Conservation (phyloP, 2,329 filamentous ascomycete genomes). For the Hymenoscyphus occultus region DNA sequence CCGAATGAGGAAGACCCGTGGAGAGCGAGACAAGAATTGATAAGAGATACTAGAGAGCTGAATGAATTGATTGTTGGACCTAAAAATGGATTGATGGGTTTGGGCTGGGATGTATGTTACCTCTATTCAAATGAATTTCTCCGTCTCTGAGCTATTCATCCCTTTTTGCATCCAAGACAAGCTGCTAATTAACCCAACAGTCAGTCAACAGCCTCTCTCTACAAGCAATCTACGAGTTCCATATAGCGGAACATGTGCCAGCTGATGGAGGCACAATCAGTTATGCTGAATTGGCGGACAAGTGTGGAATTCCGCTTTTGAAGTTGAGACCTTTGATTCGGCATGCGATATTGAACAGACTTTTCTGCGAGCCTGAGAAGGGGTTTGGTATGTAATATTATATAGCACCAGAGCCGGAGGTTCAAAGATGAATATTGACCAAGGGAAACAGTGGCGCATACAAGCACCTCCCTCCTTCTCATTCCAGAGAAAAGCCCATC, state of each 20-base stretch:
- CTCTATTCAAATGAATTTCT: not conserved
- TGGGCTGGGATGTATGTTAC: slow-evolving; percentile 8
- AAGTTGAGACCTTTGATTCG: slow-evolving; percentile 50
- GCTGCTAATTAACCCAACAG: not conserved
- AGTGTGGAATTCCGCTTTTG: slow-evolving; percentile 12
- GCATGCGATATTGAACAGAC: slow-evolving; percentile 53
- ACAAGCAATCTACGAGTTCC: slow-evolving; percentile 17
- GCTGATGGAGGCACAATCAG: slow-evolving; percentile 43
- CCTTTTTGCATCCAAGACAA: not conserved
- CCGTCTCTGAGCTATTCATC: not conserved
- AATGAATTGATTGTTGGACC: slow-evolving; percentile 5
- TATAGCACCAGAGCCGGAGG: not conserved
- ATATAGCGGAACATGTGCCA: slow-evolving; percentile 42
- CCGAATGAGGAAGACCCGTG: not conserved
- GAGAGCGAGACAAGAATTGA: slow-evolving; percentile 1
- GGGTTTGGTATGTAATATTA: slow-evolving; percentile 25
- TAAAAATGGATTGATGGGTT: not conserved
- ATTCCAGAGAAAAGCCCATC: slow-evolving; percentile 31
- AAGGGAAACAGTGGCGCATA: slow-evolving; percentile 39
- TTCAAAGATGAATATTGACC: not conserved
- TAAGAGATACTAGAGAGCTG: slow-evolving; percentile 5
- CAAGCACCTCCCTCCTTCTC: slow-evolving; percentile 39
- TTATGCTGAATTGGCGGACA: slow-evolving; percentile 40
- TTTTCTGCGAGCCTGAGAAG: slow-evolving; percentile 43
- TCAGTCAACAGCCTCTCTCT: slow-evolving; percentile 8